Conservation (phyloP, 805 yeast species). For the Candida verbasci region DNA sequence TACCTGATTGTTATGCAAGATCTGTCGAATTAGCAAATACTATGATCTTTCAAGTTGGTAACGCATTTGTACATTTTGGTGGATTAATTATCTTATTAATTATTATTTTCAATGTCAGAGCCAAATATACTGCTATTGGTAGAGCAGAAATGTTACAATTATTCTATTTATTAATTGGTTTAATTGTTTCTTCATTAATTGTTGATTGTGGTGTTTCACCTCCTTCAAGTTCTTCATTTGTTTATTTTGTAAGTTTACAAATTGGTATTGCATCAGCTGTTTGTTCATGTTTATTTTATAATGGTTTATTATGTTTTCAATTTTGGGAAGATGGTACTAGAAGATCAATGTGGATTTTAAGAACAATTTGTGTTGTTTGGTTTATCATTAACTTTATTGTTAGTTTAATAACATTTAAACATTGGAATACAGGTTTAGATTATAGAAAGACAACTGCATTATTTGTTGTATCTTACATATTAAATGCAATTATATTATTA, state of each 20-base stretch:
- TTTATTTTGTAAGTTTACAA: conserved; percentile 81
- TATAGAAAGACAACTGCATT: conserved; percentile 58
- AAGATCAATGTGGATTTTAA: conserved; percentile 53
- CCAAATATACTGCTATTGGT: conserved; percentile 93
- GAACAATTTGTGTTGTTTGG: conserved; percentile 49
- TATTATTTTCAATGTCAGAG: conserved; percentile 71
- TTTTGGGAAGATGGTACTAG: conserved; percentile 92
- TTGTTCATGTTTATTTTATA: conserved; percentile 63
- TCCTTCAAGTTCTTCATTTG: conserved; percentile 69
- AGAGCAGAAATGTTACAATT: conserved; percentile 78
- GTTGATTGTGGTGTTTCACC: conserved; percentile 94
- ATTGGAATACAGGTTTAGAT: conserved; percentile 50
- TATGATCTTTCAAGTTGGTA: conserved; percentile 82
- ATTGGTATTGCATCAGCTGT: conserved; percentile 68
- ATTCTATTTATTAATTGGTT: conserved; percentile 54
- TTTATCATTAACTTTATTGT: conserved; percentile 66
- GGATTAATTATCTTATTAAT: conserved; percentile 61
- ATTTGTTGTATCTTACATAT: conserved; percentile 63
- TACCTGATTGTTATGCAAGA: conserved; percentile 80
- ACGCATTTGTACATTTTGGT: conserved; percentile 79
- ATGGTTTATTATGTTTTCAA: conserved; percentile 81
- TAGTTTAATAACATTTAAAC: conserved; percentile 66
- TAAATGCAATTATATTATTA: conserved; percentile 64
- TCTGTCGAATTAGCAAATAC: conserved; percentile 88
- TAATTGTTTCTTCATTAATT: conserved; percentile 62